Base-by-base conservation (phyloP, 2,329 filamentous ascomycete genomes). In the Fusarium stilboides region DNA sequence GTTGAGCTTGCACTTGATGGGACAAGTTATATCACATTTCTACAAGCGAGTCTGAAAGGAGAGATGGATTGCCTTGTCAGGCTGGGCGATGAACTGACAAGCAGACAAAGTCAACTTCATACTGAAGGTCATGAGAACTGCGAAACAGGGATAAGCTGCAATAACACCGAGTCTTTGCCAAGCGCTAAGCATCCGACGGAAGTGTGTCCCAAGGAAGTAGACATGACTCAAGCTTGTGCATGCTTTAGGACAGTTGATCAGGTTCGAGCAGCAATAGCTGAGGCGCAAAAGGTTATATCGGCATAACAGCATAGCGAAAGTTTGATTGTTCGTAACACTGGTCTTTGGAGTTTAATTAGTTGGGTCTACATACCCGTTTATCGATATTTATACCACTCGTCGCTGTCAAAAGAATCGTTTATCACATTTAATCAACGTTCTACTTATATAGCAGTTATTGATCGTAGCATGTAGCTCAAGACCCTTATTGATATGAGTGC, bases 191-290 rank as follows among this genome's bases (percentile, higher is more conserved):
- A 68, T 45, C 65, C 65, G 2, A 53, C 65, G 0, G 65, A 68
- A 9, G 49, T 68, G 0, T 68, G 65, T 12, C 65, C 65, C 0
- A 69, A 55, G 28, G 65, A 68, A 31, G 65, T 68, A 5, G 65
- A 68, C 6, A 68, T 68, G 28, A 68, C 65, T 0, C 65, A 52
- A 5, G 65, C 61, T 0, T 68, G 65, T 22, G 61, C 65, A 0
- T 68, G 65, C 6, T 68, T 68, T 2, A 39, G 65, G 6, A 68
- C 65, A 0, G 65, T 68, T 1, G 65, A 68, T 5, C 65, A 68
- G 26, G 65, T 69, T 0, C 49, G 20, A 17, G 65, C 65, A 1
- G 65, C 46, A 0, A 56, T 63, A 39, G 57, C 49, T 5, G 60
- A 63, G 37, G 60, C 60, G 3, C 57, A 62, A 2, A 15, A 57